Conservation (phyloP, 164 flowering plant species). For the Nelumbo lutea region DNA sequence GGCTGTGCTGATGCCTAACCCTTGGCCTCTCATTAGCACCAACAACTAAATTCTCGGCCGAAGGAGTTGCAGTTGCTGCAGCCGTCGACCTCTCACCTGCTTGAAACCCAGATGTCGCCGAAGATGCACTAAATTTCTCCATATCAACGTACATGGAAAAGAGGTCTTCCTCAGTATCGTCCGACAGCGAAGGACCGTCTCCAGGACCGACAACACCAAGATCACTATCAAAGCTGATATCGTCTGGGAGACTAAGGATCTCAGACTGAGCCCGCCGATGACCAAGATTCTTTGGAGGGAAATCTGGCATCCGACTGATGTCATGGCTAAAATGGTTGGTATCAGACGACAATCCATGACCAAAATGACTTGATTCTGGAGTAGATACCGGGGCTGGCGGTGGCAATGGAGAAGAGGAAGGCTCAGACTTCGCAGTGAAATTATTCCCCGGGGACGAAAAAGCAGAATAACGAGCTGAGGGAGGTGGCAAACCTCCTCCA, state of each 20-base stretch:
- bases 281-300: slow-evolving; percentile 68
- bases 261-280: slow-evolving; percentile 97
- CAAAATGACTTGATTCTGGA: slow-evolving; percentile 36
- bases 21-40: slow-evolving; percentile 64
- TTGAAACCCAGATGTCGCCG: slow-evolving; percentile 54
- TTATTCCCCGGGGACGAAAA: slow-evolving; percentile 7
- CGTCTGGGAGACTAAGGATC: slow-evolving; percentile 91
- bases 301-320: slow-evolving; percentile 85
- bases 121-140: slow-evolving; percentile 32
- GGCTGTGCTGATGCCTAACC: slow-evolving; percentile 93
- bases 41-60: slow-evolving; percentile 18
- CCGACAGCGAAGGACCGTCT: slow-evolving; percentile 84
- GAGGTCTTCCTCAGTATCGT: slow-evolving; percentile 91
- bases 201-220: slow-evolving; percentile 79
- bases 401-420: slow-evolving; percentile 10
- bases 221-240: slow-evolving; percentile 88
- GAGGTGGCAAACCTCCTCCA: slow-evolving; percentile 19
- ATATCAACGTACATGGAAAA: slow-evolving; percentile 32
- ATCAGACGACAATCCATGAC: slow-evolving; percentile 35
- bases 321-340: slow-evolving; percentile 70
- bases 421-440: slow-evolving; percentile 13
- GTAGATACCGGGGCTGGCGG: slow-evolving; percentile 6
- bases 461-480: slow-evolving; percentile 15
- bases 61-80: slow-evolving; percentile 12
- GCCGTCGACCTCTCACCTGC: slow-evolving; percentile 51